These are phyloP conservation scores for Epichloe elymi DNA, from an alignment of 2,329 filamentous ascomycete genomes.

Conservation along the genomic window DNA sequence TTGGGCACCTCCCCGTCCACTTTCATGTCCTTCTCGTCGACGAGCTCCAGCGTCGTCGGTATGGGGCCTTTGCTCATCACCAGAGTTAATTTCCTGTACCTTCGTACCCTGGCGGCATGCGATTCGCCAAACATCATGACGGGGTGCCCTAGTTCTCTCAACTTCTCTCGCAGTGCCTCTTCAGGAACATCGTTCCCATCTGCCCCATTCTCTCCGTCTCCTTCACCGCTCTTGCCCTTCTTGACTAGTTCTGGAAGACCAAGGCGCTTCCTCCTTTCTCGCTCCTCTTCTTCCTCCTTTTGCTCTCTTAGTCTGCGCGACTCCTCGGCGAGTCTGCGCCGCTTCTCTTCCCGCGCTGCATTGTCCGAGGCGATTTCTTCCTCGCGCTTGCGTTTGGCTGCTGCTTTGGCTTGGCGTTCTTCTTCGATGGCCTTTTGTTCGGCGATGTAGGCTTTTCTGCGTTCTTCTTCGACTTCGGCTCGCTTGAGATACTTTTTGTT, in stretches of 20 bases:
- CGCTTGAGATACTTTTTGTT: constrained; percentile 72
- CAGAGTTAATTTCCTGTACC: constrained; percentile 55
- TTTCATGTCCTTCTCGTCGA: constrained; percentile 83
- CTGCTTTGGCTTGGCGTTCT: constrained; percentile 54
- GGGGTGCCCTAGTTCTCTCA: constrained; percentile 64
- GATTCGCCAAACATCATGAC: constrained; percentile 68
- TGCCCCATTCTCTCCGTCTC: constrained; percentile 29
- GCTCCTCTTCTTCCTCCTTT: constrained; percentile 61
- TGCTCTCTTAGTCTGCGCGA: constrained; percentile 56
- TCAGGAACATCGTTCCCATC: constrained; percentile 53
- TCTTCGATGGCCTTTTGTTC: constrained; percentile 66
- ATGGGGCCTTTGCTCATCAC: constrained; percentile 64
- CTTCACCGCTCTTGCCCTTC: constrained; percentile 24
- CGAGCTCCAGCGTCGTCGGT: constrained; percentile 66
- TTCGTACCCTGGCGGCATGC: constrained; percentile 52
- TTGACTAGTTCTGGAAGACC: constrained; percentile 62
- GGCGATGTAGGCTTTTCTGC: constrained; percentile 64
- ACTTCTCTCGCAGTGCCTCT: constrained; percentile 51
- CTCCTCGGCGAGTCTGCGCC: constrained; percentile 67
- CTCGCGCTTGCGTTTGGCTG: constrained; percentile 77
- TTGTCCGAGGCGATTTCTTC: constrained; percentile 67
- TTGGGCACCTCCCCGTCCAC: constrained; percentile 49
- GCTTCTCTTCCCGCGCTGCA: constrained; percentile 66
- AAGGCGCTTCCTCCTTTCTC: constrained; percentile 57
- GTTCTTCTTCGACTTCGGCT: constrained; percentile 72